A percentile compares a stretch with the other conserved stretches of the same genome.
Evolutionary conservation across 2,329 filamentous ascomycete species (phyloP).

Genomic region (Venturia asperata): DNA sequence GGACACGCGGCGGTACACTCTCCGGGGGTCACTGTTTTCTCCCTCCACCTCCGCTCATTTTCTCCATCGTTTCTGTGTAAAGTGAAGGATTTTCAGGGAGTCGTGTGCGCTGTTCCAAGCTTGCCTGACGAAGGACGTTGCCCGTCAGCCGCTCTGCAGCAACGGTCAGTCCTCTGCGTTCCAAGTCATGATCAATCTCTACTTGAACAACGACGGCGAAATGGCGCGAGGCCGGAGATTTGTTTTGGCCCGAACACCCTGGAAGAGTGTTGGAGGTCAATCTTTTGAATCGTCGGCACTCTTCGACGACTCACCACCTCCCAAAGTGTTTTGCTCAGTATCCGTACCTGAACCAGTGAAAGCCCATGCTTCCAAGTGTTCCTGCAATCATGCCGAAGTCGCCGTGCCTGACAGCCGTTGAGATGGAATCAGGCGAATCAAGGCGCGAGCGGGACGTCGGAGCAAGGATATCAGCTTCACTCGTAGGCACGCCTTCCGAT

Average conservation of each 20-base stretch:
- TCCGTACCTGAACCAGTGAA: background rate
- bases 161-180: background rate
- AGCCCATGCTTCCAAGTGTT: background rate
- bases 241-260: background rate
- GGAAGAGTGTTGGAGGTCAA: background rate
- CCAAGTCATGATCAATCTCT: background rate
- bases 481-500: background rate
- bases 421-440: background rate
- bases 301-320: background rate
- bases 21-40: background rate
- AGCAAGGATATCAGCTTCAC: background rate
- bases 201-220: background rate
- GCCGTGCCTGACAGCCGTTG: conserved; percentile 7
- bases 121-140: background rate
- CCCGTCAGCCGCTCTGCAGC: too few species aligned
- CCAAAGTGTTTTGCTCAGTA: background rate
- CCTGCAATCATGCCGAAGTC: background rate
- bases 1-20: conserved; percentile 4
- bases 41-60: background rate
- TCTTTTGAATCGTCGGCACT: background rate
- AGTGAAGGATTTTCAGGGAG: background rate
- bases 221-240: background rate
- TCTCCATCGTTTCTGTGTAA: background rate
- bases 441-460: background rate
- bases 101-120: too few species aligned